Conservation (phyloP, 148 eudicot genomes). For the Camellia sinensis region DNA sequence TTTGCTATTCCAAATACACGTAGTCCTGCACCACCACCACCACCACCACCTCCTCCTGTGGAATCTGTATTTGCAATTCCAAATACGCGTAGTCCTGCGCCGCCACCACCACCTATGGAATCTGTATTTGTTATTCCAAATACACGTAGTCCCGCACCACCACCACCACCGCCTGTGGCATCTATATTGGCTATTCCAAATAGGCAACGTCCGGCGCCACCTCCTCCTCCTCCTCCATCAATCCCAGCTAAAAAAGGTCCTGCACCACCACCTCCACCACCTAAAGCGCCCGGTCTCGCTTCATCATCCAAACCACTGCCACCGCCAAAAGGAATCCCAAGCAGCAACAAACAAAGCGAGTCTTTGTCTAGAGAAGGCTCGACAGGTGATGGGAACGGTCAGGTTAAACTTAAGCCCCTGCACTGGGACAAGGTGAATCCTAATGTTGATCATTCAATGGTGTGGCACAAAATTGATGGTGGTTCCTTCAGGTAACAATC, state of each 20-base stretch:
- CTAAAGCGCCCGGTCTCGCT: constrained; percentile 21
- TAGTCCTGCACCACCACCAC: constrained; percentile 4
- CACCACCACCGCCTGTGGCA: constrained; percentile 30
- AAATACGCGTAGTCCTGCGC: constrained; percentile 7
- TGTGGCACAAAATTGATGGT: constrained; percentile 64
- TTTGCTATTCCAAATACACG: too few relatives aligned
- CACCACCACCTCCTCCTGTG: constrained; percentile 32
- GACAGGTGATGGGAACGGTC: constrained; percentile 35
- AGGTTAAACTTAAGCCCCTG: constrained; percentile 82
- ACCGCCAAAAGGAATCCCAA: constrained; percentile 25
- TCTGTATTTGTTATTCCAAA: too few relatives aligned
- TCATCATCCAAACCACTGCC: constrained; percentile 38
- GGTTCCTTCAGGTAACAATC: constrained; percentile 79
- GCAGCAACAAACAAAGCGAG: constrained; percentile 14
- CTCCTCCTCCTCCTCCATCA: constrained; percentile 40
- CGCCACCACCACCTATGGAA: constrained; percentile 34
- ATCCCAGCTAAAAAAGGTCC: constrained; percentile 11
- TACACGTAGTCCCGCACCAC: constrained; percentile 24
- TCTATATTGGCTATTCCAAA: constrained; percentile 16
- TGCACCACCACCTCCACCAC: constrained; percentile 39
- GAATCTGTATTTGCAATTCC: not conserved
- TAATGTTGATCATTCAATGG: constrained; percentile 73
- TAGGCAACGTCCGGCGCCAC: constrained; percentile 18
- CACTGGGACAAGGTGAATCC: constrained; percentile 94
- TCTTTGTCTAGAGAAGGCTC: constrained; percentile 33